Base-by-base conservation (phyloP, 2,329 filamentous ascomycete species). In the Zasmidium angulare region DNA sequence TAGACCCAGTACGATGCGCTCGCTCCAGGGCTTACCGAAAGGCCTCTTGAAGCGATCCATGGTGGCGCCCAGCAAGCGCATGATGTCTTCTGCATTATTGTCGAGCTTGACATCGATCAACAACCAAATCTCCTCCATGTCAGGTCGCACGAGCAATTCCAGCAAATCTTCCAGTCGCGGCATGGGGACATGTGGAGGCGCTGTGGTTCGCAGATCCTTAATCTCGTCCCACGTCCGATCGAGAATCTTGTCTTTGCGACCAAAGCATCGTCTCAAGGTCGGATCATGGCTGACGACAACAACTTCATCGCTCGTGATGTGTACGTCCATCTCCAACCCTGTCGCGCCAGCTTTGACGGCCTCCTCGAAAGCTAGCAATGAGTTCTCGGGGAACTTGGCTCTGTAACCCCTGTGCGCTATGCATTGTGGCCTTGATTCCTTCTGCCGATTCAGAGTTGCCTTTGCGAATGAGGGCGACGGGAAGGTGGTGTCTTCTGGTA, bases 91-190 rank as follows among this genome's bases (percentile, higher is more conserved):
- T 0, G 89, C 78, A 63, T 89, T 79, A 70, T 93, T 89, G 68
- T 91, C 86, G 23, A 86, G 81, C 86, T 97, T 98, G 73, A 98
- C 90, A 73, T 98, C 93, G 2, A 98, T 79, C 61, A 97, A 75
- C 4, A 95, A 68, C 93, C 93, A 96, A 10, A 93, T 80, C 47
- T 88, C 74, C 68, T 90, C 85, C 43, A 83, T 73, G 0, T 81
- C 87, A 0, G 87, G 87, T 64, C 84, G 78, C 0, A 84, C 80
- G 54, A 98, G 74, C 70, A 88, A 93, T 59, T 84, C 81, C 9
- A 97, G 78, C 55, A 97, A 77, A 69, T 97, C 93, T 21, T 75
- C 68, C 12, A 98, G 78, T 26, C 89, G 81, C 3, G 92, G 86
- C 86, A 98, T 88, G 1, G 81, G 79, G 71, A 90, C 83, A 57